Conservation (phyloP, 176 grass and related monocot genomes). For the Coix lacrymajobi region DNA sequence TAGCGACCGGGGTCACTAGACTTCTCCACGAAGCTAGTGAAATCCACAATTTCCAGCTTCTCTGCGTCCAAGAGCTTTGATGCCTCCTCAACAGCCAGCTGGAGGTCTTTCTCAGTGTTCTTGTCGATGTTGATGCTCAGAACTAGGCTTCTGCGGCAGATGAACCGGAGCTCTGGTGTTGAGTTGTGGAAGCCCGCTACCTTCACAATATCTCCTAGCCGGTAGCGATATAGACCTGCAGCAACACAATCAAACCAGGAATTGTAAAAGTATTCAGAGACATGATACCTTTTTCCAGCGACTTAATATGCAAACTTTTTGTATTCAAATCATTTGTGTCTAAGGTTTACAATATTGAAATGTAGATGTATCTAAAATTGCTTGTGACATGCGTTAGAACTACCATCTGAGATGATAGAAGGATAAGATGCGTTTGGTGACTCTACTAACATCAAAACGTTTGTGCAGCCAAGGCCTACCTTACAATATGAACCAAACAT, state of each 20-base stretch:
- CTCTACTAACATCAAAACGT: background rate
- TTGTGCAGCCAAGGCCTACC: background rate
- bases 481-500: background rate
- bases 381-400: background rate
- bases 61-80: conserved; percentile 73
- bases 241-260: background rate
- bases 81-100: conserved; percentile 77
- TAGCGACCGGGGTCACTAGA: conserved; percentile 65
- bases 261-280: background rate
- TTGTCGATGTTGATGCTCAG: conserved; percentile 98
- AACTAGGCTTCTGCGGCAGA: conserved; percentile 92
- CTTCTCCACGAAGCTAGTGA: conserved; percentile 75
- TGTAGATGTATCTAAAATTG: background rate
- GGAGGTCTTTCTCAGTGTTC: conserved; percentile 96
- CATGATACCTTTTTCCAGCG: background rate
- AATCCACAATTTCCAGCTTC: conserved; percentile 85
- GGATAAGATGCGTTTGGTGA: background rate
- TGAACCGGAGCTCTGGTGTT: conserved; percentile 71
- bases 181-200: conserved; percentile 73
- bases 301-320: background rate
- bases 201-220: conserved; percentile 76
- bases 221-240: conserved; percentile 57
- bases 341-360: background rate
- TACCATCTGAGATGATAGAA: background rate
- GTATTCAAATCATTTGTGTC: background rate